A percentile compares a stretch with the other conserved stretches of the same genome.
Conservation (phyloP, 2,329 filamentous ascomycete species). For the Eurotiales sp. region DNA sequence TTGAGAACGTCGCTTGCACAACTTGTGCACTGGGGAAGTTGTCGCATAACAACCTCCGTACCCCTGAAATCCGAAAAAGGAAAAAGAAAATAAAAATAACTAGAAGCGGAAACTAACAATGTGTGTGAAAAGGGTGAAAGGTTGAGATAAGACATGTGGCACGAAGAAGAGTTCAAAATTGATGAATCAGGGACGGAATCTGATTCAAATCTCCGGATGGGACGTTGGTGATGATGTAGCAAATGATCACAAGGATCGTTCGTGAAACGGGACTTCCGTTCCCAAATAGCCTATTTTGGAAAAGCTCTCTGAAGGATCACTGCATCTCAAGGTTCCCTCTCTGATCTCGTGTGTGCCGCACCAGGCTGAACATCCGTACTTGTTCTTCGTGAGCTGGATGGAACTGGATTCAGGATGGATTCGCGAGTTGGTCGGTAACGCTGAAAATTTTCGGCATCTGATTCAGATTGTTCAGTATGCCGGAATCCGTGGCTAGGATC, state of each 20-base stretch:
- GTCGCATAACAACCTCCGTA: background rate
- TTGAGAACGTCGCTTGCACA: too few relatives aligned
- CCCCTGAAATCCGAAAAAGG: background rate
- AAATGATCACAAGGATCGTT: too few relatives aligned
- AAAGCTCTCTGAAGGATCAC: too few relatives aligned
- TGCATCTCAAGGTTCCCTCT: background rate
- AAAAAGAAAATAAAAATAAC: background rate
- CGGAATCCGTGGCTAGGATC: conserved; percentile 12
- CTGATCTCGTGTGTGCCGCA: background rate
- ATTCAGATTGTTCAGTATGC: conserved; percentile 12
- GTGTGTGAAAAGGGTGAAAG: background rate
- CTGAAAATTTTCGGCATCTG: conserved; percentile 7
- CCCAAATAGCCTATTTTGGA: too few relatives aligned
- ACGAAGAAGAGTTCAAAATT: background rate
- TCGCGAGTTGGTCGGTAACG: conserved; percentile 10
- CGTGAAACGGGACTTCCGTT: too few relatives aligned
- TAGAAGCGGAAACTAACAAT: too few relatives aligned
- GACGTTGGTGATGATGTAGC: too few relatives aligned
- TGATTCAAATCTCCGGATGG: too few relatives aligned
- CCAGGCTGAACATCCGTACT: conserved; percentile 1
- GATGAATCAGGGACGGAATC: too few relatives aligned
- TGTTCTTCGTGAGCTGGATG: conserved; percentile 2
- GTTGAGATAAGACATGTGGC: background rate
- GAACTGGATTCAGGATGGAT: conserved; percentile 8
- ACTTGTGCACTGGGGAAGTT: background rate